Evolutionary conservation across 495 filamentous ascomycete genomes (phyloP), one percentile per base, ranked within the genome.

Genomic region (Tetracladium setigerum): DNA sequence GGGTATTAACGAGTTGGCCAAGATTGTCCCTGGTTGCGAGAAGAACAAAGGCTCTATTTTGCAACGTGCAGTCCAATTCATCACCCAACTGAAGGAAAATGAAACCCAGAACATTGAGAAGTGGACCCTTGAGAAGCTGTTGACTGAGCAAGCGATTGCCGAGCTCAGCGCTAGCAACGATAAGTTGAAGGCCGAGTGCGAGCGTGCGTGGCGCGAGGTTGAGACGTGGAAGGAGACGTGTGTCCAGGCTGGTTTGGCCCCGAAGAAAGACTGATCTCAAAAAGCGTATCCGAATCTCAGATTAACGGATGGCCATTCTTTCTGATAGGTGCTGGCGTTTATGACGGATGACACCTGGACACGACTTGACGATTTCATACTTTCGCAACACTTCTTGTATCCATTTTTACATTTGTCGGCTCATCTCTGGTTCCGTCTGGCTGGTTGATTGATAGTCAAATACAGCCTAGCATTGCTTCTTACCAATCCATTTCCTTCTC

Each of bases 1-100:
- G 67, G 92, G 92, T 41, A 98, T 98, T 59, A 97, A 96, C 59
- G 91, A 98, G 67, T 82, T 98, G 34, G 86, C 94, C 43, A 95
- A 95, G 66, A 91, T 98, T 44, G 92, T 98, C 0, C 92, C 92
- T 2, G 89, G 89, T 31, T 98, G 92, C 59, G 92, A 98, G 65
- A 98, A 97, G 74, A 98, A 98, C 68, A 98, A 98, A 66, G 92
- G 92, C 4, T 92, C 89, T 1, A 96, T 98, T 46, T 70, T 98
- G 31, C 89, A 95, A 59, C 86, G 92, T 8, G 91, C 92, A 1
- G 91, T 96, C 16, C 76, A 86, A 50, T 97, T 94, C 67, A 98
- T 98, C 62, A 84, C 79, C 8, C 87, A 95, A 60, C 72, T 98
- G 14, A 95, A 94, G 61, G 89, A 95, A 55, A 94, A 95, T 54